Conservation (phyloP, 768 basidiomycete species). For the Collybia sp. region DNA sequence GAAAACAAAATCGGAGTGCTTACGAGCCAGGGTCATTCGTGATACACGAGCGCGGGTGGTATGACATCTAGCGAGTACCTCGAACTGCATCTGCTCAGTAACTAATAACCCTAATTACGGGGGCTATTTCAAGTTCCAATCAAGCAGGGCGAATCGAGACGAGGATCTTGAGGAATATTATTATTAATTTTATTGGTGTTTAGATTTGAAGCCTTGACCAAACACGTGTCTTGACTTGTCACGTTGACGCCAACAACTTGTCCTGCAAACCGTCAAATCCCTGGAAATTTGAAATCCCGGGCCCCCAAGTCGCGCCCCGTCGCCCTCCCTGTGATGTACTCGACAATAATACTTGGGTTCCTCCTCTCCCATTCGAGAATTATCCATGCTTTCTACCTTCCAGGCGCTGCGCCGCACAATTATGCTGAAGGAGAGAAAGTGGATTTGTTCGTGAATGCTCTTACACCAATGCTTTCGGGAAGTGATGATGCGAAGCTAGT, state of each 20-base stretch:
- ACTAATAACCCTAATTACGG: no score
- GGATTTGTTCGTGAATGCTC: conserved; percentile 78
- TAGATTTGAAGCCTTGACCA: conserved; percentile 2
- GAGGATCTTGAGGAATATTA: no score
- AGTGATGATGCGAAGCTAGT: conserved; percentile 72
- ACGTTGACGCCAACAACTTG: no score
- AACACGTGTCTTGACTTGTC: not conserved
- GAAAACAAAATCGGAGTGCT: conserved; percentile 19
- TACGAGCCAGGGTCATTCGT: conserved; percentile 80
- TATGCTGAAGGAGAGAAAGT: conserved; percentile 73
- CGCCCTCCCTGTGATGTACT: no score
- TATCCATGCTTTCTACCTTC: conserved; percentile 80
- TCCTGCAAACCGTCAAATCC: no score
- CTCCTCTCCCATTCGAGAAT: not conserved
- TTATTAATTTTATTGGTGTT: no score
- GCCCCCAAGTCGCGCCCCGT: no score
- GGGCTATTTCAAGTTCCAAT: no score
- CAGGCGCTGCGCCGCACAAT: conserved; percentile 84
- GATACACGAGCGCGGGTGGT: conserved; percentile 83
- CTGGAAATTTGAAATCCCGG: no score
- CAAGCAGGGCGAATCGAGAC: no score
- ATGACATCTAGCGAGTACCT: conserved; percentile 74
- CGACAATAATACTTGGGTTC: no score
- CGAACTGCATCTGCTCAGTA: conserved; percentile 62
- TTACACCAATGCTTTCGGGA: conserved; percentile 79